Conservation (phyloP, 1,284 basidiomycete genomes). For the Cystobasidium sp. region DNA sequence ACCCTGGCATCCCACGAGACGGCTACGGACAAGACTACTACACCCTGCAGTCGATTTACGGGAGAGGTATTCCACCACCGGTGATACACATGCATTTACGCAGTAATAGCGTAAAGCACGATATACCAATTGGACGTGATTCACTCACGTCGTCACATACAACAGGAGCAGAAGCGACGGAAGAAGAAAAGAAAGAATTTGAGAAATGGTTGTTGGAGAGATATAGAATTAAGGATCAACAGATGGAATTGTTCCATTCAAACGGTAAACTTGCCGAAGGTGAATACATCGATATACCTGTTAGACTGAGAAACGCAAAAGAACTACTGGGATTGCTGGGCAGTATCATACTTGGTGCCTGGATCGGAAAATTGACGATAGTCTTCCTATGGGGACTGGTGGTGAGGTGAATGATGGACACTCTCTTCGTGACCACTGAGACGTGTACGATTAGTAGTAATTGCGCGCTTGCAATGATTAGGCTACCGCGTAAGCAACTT, state of each 20-base stretch:
- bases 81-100: constrained; percentile 83
- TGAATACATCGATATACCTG: constrained; percentile 28
- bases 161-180: constrained; percentile 60
- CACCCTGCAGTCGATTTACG: constrained; percentile 85
- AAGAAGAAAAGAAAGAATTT: constrained; percentile 71
- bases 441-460: background rate
- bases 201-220: constrained; percentile 78
- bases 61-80: constrained; percentile 79
- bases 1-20: constrained; percentile 45
- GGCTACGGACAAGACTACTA: constrained; percentile 80
- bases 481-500: background rate
- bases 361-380: constrained; percentile 18
- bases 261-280: constrained; percentile 18
- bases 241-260: constrained; percentile 50
- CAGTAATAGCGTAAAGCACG: constrained; percentile 66
- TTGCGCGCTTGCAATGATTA: background rate
- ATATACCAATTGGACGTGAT: constrained; percentile 41
- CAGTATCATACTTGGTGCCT: constrained; percentile 14
- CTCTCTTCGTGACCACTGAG: background rate
- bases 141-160: constrained; percentile 4
- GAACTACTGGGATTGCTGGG: constrained; percentile 20
- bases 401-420: background rate
- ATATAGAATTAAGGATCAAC: constrained; percentile 82
- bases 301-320: constrained; percentile 14
- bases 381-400: constrained; percentile 14